Evolutionary conservation across 148 eudicot genomes (phyloP), one percentile per base, ranked within the genome.

Genomic region (Polygonum aviculare): DNA sequence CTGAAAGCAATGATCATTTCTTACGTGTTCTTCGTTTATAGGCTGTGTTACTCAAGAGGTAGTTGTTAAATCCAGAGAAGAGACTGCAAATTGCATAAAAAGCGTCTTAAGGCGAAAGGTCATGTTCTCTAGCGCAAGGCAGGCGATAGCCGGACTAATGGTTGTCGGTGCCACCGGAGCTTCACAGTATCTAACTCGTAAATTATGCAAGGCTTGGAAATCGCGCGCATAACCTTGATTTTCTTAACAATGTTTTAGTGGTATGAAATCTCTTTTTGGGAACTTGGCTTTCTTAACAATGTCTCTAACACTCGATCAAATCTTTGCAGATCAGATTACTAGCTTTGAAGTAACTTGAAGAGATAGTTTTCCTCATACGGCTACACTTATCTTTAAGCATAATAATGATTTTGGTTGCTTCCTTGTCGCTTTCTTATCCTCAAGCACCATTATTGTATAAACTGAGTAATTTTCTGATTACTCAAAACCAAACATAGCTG

Each of bases 181-280:
- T 57, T 77, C 87, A 38, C 72, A 83, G 75, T 95, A 95, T 79
- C 83, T 93, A 70, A 86, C 87, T 50, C 87, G 75, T 62, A 96
- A 96, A 75, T 84, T 93, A 85, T 40, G 54, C 40, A 96, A 93
- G 87, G 97, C 99, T 41, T 90, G 98, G 99, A 88, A 82, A 77
- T 96, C 99, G 47, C 79, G 92, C 86, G 41, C 52, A 21, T 91
- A 75, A 74, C 16, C 6, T 39, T 39, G 6, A 4, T 39, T 26
- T 26, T 39, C 54, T 16, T 26, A 26, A 26, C 31, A 26, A 26
- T 26, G 31, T 8, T 50, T 50, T 16, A 50, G 16, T 50, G 54
- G 54, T 50, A 50, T 11, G 16, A 50, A 39, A 7, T 50, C 3
- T 51, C 55, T 16, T 12, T 3, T 15, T 15, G 16, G 55, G n/a